Conservation (phyloP, 73 alveolate species). For the Stentor roeselii region DNA sequence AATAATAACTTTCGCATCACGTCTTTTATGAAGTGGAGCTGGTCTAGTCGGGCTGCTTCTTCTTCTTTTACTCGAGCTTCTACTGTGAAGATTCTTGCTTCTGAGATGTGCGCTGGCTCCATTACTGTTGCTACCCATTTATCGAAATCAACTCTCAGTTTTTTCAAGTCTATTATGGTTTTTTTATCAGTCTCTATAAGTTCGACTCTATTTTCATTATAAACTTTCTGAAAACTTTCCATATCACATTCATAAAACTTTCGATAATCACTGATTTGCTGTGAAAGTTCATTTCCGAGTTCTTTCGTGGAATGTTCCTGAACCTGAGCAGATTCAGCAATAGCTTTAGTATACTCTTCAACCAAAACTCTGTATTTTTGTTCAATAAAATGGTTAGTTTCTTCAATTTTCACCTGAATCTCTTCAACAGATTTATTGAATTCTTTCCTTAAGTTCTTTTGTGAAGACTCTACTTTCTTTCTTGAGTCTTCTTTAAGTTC, state of each 20-base stretch:
- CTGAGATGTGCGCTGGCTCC: constrained; percentile 25
- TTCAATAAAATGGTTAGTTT: not conserved
- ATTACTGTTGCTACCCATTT: constrained; percentile 10
- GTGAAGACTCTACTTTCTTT: too few relatives aligned
- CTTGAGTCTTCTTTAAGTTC: too few relatives aligned
- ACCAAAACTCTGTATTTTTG: not conserved
- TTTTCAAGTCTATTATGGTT: not conserved
- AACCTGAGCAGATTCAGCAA: not conserved
- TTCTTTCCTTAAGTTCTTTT: constrained; percentile 12
- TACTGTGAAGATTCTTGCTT: constrained; percentile 13
- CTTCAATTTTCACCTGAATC: not conserved
- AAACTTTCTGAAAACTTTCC: not conserved
- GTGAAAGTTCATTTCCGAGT: not conserved
- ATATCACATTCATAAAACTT: constrained; percentile 6
- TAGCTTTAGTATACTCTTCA: not conserved
- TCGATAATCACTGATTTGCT: not conserved
- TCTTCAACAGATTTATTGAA: not conserved
- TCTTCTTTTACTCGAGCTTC: constrained; percentile 27
- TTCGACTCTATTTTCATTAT: not conserved
- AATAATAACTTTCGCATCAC: not conserved
- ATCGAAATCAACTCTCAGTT: constrained; percentile 12
- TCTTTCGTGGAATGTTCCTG: not conserved
- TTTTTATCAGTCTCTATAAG: not conserved
- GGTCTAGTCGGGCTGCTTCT: constrained; percentile 6
- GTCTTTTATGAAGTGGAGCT: constrained; percentile 2